Base-by-base conservation (phyloP, 2,329 filamentous ascomycete species). In the Trichoderma koningiopsis region DNA sequence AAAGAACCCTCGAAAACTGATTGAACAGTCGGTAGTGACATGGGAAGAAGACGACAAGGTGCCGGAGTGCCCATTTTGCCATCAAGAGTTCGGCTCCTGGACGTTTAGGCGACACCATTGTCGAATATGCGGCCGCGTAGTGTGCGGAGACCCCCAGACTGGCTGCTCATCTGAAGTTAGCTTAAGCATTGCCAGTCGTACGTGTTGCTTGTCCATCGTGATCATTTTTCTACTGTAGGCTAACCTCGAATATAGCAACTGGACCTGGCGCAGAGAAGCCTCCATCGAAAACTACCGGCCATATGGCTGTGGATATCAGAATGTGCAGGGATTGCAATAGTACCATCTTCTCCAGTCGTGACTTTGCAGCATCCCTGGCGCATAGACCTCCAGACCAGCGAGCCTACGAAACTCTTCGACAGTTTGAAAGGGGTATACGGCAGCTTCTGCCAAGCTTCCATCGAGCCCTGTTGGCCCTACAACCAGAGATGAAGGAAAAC, bases 61-160 rank as follows among this genome's bases (percentile, higher is more conserved):
- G 6, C 72, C 85, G 2, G 89, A 90, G 72, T 99, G 96, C 77
- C 96, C 96, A 0, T 97, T 97, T 76, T 99, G 96, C 75, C 92
- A 97, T 76, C 96, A 99, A 75, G 93, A 97, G 68, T 99, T 99
- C 79, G 91, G 93, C 0, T 91, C 90, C 16, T 98, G 97, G 87
- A 92, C 93, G 1, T 97, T 98, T 76, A 88, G 96, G 75, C 86
- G 96, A 73, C 96, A 98, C 79, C 96, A 99, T 79, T 99, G 96
- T 80, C 88, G 96, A 67, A 91, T 97, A 80, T 99, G 96, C 75
- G 96, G 96, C 4, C 88, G 91, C 55, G 94, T 99, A 0, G 93
- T 99, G 0, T 99, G 96, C 77, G 93, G 93, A 14, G 96, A 99
- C 79, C 88, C 88, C 0, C 86, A 88, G 69, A 99, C 96, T 0